Percentiles rank a stretch among this genome's conserved stretches.
Evolutionary conservation across 768 basidiomycete species (phyloP).

Genomic region (Serendipita sp.): DNA sequence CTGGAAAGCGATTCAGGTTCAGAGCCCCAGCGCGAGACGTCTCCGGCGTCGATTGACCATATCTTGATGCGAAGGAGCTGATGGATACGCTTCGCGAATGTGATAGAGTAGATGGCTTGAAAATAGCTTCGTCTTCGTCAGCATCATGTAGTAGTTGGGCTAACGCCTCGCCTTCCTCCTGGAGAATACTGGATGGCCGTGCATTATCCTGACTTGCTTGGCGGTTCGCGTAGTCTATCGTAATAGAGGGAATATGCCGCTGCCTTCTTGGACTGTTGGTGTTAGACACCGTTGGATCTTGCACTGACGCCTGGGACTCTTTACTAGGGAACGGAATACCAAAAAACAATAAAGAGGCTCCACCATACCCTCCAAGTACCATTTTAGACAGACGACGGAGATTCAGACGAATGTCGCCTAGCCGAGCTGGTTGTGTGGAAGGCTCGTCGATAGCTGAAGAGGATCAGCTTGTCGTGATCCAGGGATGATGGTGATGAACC

Average conservation of each 20-base stretch:
- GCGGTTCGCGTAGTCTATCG: not conserved
- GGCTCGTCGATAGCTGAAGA: not conserved
- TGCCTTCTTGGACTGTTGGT: not conserved
- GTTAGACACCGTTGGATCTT: not conserved
- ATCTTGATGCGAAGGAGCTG: not conserved
- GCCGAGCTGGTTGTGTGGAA: not conserved
- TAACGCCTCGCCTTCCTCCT: slow-evolving; percentile 4
- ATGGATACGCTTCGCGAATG: not conserved
- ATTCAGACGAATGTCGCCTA: slow-evolving; percentile 20
- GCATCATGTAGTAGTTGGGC: slow-evolving; percentile 34
- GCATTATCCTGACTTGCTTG: not conserved
- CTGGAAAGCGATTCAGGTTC: not conserved
- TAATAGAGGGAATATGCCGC: not conserved
- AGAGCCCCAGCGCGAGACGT: not conserved
- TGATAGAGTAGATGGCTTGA: not conserved
- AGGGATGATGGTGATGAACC: too few relatives aligned
- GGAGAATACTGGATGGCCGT: not conserved
- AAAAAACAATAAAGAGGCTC: slow-evolving; percentile 66
- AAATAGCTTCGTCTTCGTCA: slow-evolving; percentile 15
- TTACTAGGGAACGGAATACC: slow-evolving; percentile 34
- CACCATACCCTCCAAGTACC: slow-evolving; percentile 72
- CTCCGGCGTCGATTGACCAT: not conserved
- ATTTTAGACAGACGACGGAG: slow-evolving; percentile 69
- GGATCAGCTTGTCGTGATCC: not conserved
- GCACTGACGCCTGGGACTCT: not conserved